These are phyloP conservation scores for Chionographis japonica DNA, from an alignment of 106 monocot species.

Conservation along the genomic window DNA sequence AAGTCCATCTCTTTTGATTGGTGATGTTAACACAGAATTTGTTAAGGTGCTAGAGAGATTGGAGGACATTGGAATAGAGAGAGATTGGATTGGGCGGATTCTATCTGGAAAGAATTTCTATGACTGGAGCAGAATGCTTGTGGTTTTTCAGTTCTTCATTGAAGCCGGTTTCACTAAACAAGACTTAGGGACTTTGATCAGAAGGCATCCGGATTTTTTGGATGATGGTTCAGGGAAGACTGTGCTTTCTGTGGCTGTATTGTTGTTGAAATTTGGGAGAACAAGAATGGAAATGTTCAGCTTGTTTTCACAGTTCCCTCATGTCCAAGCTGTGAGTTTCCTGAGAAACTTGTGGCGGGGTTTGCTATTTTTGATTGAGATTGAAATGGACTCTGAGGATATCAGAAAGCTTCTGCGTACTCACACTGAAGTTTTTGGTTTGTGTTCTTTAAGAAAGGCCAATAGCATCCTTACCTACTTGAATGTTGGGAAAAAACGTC, in stretches of 20 bases:
- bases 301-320: constrained; percentile 46
- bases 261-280: constrained; percentile 50
- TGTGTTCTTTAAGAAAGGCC: constrained; percentile 29
- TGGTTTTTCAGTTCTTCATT: constrained; percentile 29
- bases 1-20: constrained; percentile 41
- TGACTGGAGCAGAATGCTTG: constrained; percentile 50
- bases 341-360: constrained; percentile 29
- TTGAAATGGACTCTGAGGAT: constrained; percentile 42
- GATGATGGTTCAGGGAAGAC: constrained; percentile 47
- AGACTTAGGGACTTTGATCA: constrained; percentile 27
- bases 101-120: constrained; percentile 42
- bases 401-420: constrained; percentile 32
- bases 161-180: constrained; percentile 37
- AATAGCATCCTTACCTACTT: constrained; percentile 25
- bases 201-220: constrained; percentile 33
- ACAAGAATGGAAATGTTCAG: constrained; percentile 23
- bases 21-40: constrained; percentile 32
- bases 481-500: constrained; percentile 21
- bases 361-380: constrained; percentile 35
- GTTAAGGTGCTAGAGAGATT: constrained; percentile 37
- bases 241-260: constrained; percentile 14
- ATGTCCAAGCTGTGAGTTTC: constrained; percentile 25
- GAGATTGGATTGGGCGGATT: constrained; percentile 41
- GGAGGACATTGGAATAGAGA: constrained; percentile 33
- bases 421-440: constrained; percentile 41